A percentile compares a stretch with the other conserved stretches of the same genome.
phyloP scores from a whole-genome alignment of 305 asterid genomes.

The Fraxinus sp. region DNA sequence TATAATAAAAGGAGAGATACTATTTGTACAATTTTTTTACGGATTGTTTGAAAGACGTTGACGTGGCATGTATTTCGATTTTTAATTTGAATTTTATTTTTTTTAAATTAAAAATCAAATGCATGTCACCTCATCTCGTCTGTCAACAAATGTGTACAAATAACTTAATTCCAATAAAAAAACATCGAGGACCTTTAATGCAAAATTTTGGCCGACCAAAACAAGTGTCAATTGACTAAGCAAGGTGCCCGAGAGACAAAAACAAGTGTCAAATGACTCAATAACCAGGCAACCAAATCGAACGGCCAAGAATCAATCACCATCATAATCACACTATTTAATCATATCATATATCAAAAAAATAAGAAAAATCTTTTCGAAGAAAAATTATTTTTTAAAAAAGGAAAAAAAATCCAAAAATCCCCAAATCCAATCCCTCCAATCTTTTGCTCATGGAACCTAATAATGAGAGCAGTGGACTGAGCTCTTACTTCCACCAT shows the following conservation, averaged over 20 bases:
- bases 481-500: constrained; percentile 43
- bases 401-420: constrained; percentile 16
- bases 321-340: background rate
- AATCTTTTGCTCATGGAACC: constrained; percentile 29
- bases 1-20: background rate
- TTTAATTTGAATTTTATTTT: too few species aligned
- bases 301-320: background rate
- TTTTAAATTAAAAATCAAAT: too few species aligned
- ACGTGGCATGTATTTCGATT: too few species aligned
- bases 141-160: too few species aligned
- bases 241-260: background rate
- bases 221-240: constrained; percentile 3
- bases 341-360: background rate
- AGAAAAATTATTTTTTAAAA: background rate
- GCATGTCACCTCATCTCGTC: too few species aligned
- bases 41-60: too few species aligned
- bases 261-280: background rate
- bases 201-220: background rate
- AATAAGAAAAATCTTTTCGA: background rate
- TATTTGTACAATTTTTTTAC: too few species aligned
- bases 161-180: background rate
- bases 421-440: constrained; percentile 26
- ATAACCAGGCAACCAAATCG: background rate
- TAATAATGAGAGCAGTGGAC: constrained; percentile 34
- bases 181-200: background rate